Evolutionary conservation across 371 early-diverging fungal species (phyloP).

Genomic region (Apophysomyces sp.): DNA sequence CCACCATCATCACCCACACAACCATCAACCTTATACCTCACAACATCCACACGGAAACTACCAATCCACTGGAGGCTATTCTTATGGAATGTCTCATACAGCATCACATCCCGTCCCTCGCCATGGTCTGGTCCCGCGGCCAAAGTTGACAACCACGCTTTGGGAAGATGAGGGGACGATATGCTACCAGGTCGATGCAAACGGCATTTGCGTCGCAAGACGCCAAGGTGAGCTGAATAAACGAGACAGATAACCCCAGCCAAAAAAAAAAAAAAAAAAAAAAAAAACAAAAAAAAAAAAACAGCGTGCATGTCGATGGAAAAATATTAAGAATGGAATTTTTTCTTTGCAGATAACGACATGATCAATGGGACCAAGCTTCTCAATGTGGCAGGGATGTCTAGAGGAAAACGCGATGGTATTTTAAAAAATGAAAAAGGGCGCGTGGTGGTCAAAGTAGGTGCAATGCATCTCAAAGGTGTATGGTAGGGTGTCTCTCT

Average conservation of each 20-base stretch:
- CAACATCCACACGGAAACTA: not conserved
- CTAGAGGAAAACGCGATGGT: slow-evolving; percentile 83
- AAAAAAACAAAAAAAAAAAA: not conserved
- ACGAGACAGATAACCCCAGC: too few species aligned
- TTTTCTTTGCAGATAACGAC: slow-evolving; percentile 56
- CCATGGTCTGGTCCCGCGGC: slow-evolving; percentile 28
- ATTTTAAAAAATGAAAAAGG: slow-evolving; percentile 86
- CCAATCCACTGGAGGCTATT: not conserved
- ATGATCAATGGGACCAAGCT: slow-evolving; percentile 86
- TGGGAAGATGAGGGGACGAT: slow-evolving; percentile 83
- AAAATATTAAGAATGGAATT: not conserved
- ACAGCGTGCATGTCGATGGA: not conserved
- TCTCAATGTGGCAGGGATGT: slow-evolving; percentile 82
- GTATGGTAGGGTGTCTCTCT: slow-evolving; percentile 65
- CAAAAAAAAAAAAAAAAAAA: slow-evolving; percentile 18
- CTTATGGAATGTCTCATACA: not conserved
- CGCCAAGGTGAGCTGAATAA: slow-evolving; percentile 74
- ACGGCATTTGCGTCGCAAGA: slow-evolving; percentile 77
- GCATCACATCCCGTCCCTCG: not conserved
- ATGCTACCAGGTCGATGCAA: slow-evolving; percentile 77
- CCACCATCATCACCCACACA: not conserved
- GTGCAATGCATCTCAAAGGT: slow-evolving; percentile 85
- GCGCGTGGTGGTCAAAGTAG: slow-evolving; percentile 78
- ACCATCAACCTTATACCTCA: not conserved
- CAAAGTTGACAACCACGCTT: slow-evolving; percentile 67